Evolutionary conservation across 768 basidiomycete species (phyloP).

Genomic region (Boletus edulis): DNA sequence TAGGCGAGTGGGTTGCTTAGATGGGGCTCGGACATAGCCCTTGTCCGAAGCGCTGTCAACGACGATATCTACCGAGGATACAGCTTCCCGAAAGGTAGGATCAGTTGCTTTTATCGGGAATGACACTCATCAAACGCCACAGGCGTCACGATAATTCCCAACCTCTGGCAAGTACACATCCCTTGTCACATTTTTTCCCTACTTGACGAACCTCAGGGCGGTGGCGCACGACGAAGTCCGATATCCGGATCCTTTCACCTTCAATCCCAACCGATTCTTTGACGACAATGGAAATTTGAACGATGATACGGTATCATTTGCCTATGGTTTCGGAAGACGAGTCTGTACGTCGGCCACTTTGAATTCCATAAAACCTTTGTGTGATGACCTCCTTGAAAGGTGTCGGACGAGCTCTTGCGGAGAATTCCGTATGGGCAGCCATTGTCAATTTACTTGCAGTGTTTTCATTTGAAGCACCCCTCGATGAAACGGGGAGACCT

Average conservation of each 20-base stretch:
- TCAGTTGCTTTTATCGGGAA: too few relatives aligned
- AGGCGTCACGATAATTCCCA: constrained; percentile 7
- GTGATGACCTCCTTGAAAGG: background rate
- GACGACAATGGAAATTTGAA: constrained; percentile 6
- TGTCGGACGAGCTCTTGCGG: constrained; percentile 1
- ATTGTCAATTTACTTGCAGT: constrained; percentile 1
- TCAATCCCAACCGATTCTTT: constrained; percentile 8
- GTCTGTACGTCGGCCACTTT: background rate
- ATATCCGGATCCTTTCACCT: constrained; percentile 1
- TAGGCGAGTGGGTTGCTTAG: background rate
- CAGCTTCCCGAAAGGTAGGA: constrained; percentile 8
- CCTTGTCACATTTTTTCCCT: background rate
- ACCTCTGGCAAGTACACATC: constrained; percentile 1
- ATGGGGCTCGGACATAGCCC: background rate
- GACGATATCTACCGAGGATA: constrained; percentile 10
- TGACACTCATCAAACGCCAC: background rate
- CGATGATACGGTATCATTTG: constrained; percentile 5
- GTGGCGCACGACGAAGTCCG: constrained; percentile 4
- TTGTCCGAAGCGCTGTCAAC: constrained; percentile 4
- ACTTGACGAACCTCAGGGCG: constrained; percentile 1
- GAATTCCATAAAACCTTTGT: background rate
- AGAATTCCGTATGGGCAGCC: constrained; percentile 1
- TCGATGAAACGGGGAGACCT: background rate
- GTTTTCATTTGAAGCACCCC: constrained; percentile 6
- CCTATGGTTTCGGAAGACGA: constrained; percentile 2